These are phyloP conservation scores for Lophiotrema nucula DNA, from an alignment of 495 filamentous ascomycete genomes.

Conservation along the genomic window DNA sequence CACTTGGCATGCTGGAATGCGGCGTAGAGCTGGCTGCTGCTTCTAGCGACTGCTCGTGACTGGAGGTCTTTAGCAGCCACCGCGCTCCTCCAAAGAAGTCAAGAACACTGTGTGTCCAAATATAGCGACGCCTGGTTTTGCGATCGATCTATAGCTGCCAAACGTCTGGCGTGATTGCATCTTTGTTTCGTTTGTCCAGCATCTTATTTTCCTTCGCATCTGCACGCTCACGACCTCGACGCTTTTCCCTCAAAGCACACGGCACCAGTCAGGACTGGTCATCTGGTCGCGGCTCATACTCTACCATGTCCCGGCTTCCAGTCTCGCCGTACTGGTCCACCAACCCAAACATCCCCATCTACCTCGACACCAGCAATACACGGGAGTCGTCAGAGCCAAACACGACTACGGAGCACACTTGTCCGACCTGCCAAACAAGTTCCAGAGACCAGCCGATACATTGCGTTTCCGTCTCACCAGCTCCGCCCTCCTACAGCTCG, in stretches of 20 bases:
- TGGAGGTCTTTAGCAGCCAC: background rate
- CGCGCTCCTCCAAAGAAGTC: background rate
- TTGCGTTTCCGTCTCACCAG: conserved; percentile 4
- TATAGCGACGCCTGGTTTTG: background rate
- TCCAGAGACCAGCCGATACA: conserved; percentile 11
- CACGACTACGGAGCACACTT: background rate
- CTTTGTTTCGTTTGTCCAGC: too few relatives aligned
- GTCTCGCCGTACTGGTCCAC: background rate
- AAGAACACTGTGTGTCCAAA: background rate
- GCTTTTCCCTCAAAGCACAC: background rate
- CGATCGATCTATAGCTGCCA: too few relatives aligned
- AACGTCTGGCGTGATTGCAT: too few relatives aligned
- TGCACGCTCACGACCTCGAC: background rate
- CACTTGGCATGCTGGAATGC: background rate
- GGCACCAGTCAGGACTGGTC: background rate
- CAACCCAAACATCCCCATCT: conserved; percentile 10
- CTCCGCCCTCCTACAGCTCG: conserved; percentile 10
- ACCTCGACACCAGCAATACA: conserved; percentile 4
- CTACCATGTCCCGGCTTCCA: background rate
- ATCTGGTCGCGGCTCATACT: too few relatives aligned
- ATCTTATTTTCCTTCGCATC: background rate
- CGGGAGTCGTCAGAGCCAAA: background rate
- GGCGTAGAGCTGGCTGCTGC: background rate
- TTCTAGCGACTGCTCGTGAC: background rate
- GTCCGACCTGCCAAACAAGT: background rate